Conservation (phyloP, 331 rosid species). For the Arachis monticola region DNA sequence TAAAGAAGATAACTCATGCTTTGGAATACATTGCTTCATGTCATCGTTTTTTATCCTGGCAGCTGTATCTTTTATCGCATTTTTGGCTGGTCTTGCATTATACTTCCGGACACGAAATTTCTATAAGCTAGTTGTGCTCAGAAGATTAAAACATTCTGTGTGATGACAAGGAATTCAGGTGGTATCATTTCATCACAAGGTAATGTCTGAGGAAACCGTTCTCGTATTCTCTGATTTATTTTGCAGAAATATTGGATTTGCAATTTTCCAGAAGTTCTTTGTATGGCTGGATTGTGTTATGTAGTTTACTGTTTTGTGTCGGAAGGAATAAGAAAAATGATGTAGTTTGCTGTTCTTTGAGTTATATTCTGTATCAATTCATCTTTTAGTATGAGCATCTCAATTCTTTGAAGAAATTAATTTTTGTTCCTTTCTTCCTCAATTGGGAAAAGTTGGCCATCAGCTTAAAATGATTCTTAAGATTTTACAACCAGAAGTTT, state of each 20-base stretch:
- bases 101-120: constrained; percentile 72
- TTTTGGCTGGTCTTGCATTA: constrained; percentile 62
- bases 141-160: constrained; percentile 46
- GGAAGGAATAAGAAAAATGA: not conserved
- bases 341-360: constrained; percentile 29
- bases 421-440: constrained; percentile 11
- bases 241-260: constrained; percentile 22
- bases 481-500: not conserved
- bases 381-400: constrained; percentile 22
- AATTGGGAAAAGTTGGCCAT: not conserved
- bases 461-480: constrained; percentile 8
- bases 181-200: constrained; percentile 35
- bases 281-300: constrained; percentile 7
- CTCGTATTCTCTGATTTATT: constrained; percentile 22
- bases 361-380: not conserved
- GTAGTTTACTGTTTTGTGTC: constrained; percentile 9
- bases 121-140: constrained; percentile 59
- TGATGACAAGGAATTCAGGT: constrained; percentile 23
- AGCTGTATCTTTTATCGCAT: constrained; percentile 61
- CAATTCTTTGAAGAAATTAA: constrained; percentile 8
- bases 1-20: constrained; percentile 52
- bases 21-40: constrained; percentile 77
- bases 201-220: constrained; percentile 36
- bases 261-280: constrained; percentile 4
- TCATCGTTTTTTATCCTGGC: constrained; percentile 80